Evolutionary conservation across 305 asterid genomes (phyloP), one percentile per base, ranked within the genome.

Genomic region (Stenogyne calaminthoides): DNA sequence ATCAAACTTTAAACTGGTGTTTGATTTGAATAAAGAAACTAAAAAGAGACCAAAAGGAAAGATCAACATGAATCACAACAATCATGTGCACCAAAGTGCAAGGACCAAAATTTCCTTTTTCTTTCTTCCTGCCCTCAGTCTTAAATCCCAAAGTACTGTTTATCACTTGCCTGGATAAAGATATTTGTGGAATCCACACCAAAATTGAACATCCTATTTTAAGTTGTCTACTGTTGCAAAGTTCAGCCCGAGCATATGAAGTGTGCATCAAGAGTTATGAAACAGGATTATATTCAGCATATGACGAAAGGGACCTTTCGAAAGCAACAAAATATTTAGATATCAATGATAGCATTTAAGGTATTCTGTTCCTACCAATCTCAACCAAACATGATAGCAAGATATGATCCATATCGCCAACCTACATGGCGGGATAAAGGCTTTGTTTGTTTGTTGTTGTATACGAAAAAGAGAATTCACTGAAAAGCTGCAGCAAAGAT

Each of bases 231-330:
- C 29, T 34, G 51, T 36, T 36, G 67, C 67, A 62, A 62, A 15
- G 27, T 61, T 61, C 20, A 39, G 29, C 20, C 44, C 67, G 64
- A 70, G 40, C n/a, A 64, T 52, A 62, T 69, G 71, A 59, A 67
- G 54, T 42, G 66, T 46, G 61, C 51, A 60, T 71, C 68, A 60
- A 46, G 22, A 59, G 3, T 46, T 27, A 25, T 25, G 36, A 54
- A 57, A 14, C 37, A 29, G 42, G 60, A 65, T 19, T 52, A 14
- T 52, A 34, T n/a, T 42, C 59, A 54, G 58, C 34, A 16, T 36
- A 73, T 18, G 37, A 55, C 61, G 12, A 52, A 52, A 52, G 4
- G 27, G 58, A 8, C 58, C 18, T 52, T 47, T 5, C 9, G 11
- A 19, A 16, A 52, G 58, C 1, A 52, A 18, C 11, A 5, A 52